Conservation (phyloP, 2,329 filamentous ascomycete genomes). For the Aureobasidium sp. region DNA sequence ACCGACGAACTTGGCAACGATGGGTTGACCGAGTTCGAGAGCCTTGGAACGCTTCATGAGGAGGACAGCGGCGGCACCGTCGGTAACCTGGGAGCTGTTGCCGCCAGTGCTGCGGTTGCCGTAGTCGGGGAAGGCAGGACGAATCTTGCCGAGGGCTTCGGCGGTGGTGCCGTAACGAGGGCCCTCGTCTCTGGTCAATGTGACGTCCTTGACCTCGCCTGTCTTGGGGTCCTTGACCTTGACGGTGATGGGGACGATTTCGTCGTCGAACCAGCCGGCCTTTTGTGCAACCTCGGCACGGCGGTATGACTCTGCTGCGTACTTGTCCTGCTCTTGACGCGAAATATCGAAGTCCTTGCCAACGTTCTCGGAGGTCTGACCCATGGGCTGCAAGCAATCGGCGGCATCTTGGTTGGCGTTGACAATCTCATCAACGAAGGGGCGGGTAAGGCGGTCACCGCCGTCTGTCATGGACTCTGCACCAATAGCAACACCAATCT, state of each 20-base stretch:
- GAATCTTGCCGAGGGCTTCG: slow-evolving; percentile 75
- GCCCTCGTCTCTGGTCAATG: slow-evolving; percentile 79
- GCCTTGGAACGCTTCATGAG: slow-evolving; percentile 93
- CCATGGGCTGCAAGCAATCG: slow-evolving; percentile 94
- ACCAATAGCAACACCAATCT: slow-evolving; percentile 79
- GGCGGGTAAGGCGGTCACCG: slow-evolving; percentile 61
- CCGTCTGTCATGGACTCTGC: slow-evolving; percentile 80
- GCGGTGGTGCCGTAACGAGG: slow-evolving; percentile 83
- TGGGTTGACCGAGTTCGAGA: slow-evolving; percentile 77
- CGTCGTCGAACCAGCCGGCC: slow-evolving; percentile 83
- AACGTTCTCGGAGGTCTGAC: slow-evolving; percentile 95
- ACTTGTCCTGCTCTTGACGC: slow-evolving; percentile 74
- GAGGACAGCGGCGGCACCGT: slow-evolving; percentile 82
- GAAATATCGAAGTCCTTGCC: slow-evolving; percentile 80
- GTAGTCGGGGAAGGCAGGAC: slow-evolving; percentile 83
- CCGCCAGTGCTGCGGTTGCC: slow-evolving; percentile 82
- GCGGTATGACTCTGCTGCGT: slow-evolving; percentile 78
- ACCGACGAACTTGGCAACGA: slow-evolving; percentile 89
- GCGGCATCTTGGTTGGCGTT: slow-evolving; percentile 63
- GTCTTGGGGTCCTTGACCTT: slow-evolving; percentile 77
- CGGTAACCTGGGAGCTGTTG: slow-evolving; percentile 91
- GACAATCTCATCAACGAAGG: slow-evolving; percentile 72
- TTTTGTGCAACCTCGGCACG: slow-evolving; percentile 87
- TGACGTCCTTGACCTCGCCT: slow-evolving; percentile 69
- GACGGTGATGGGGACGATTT: slow-evolving; percentile 83